phyloP scores from a whole-genome alignment of 345 rosid genomes.

The Linum lewisii region DNA sequence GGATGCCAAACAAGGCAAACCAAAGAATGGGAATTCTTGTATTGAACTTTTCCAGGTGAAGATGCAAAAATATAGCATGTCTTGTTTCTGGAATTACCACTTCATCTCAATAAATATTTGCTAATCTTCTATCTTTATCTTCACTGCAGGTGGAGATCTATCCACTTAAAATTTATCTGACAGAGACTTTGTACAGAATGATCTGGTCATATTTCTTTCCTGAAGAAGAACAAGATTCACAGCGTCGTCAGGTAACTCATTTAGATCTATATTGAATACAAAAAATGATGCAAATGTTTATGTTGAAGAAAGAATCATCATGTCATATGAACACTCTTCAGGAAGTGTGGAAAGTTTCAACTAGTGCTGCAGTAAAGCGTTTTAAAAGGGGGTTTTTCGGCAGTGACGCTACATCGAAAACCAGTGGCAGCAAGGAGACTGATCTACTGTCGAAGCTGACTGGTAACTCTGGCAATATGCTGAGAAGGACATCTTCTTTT shows the following conservation, averaged over 20 bases:
- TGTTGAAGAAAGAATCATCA: too few relatives aligned
- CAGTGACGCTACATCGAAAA: constrained; percentile 51
- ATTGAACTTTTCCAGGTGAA: constrained; percentile 92
- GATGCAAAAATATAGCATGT: too few relatives aligned
- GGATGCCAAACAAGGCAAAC: constrained; percentile 91
- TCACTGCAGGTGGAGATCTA: constrained; percentile 78
- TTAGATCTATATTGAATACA: too few relatives aligned
- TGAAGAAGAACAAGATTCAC: constrained; percentile 97
- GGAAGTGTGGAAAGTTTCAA: constrained; percentile 96
- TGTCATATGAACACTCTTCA: too few relatives aligned
- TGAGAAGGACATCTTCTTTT: constrained; percentile 84
- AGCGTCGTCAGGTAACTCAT: constrained; percentile 96
- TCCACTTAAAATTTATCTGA: constrained; percentile 92
- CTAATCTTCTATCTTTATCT: constrained; percentile 4
- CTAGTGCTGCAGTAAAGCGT: constrained; percentile 76
- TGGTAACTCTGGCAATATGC: constrained; percentile 44
- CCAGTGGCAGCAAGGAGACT: constrained; percentile 41
- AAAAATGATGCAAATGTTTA: too few relatives aligned
- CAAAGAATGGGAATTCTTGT: constrained; percentile 76
- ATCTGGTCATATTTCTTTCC: constrained; percentile 98
- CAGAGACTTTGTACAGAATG: constrained; percentile 91
- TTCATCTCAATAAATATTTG: too few relatives aligned
- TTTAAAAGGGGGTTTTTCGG: constrained; percentile 57
- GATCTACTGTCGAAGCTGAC: constrained; percentile 44
- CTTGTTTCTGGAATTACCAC: too few relatives aligned